Percentiles rank a stretch among this genome's conserved stretches.
Conservation (phyloP, 805 yeast species). For the Candida namnaoensis region DNA sequence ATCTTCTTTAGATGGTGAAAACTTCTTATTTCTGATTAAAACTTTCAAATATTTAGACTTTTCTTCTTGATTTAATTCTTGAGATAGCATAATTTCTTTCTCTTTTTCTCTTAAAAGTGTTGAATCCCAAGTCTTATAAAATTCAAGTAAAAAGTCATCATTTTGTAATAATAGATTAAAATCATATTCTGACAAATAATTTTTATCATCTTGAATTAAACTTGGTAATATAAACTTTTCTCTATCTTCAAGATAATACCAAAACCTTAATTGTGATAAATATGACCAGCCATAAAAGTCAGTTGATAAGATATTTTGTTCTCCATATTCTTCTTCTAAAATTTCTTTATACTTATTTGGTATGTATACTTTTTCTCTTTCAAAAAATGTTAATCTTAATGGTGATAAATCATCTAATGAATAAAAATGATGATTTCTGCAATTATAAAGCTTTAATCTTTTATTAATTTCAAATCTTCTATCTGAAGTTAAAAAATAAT, state of each 20-base stretch:
- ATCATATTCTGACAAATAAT: conserved; percentile 3
- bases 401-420: conserved; percentile 32
- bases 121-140: conserved; percentile 19
- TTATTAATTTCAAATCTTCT: conserved; percentile 26
- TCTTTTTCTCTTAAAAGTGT: conserved; percentile 26
- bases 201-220: conserved; percentile 20
- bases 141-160: conserved; percentile 23
- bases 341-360: conserved; percentile 36
- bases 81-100: conserved; percentile 17
- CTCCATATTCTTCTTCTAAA: conserved; percentile 39
- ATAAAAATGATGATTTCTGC: conserved; percentile 54
- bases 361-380: conserved; percentile 50
- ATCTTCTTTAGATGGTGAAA: not conserved
- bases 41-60: conserved; percentile 1
- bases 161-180: conserved; percentile 3
- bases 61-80: not conserved
- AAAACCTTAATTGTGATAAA: conserved; percentile 44
- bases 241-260: conserved; percentile 33
- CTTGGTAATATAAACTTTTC: conserved; percentile 8
- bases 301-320: conserved; percentile 23
- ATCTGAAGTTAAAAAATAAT: conserved; percentile 5
- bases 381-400: conserved; percentile 40
- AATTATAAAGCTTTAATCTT: conserved; percentile 31
- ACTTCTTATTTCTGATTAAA: conserved; percentile 4
- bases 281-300: conserved; percentile 34